Evolutionary conservation across 169 alveolate genomes (phyloP), one percentile per base, ranked within the genome.

Genomic region (Eimeria praecox): DNA sequence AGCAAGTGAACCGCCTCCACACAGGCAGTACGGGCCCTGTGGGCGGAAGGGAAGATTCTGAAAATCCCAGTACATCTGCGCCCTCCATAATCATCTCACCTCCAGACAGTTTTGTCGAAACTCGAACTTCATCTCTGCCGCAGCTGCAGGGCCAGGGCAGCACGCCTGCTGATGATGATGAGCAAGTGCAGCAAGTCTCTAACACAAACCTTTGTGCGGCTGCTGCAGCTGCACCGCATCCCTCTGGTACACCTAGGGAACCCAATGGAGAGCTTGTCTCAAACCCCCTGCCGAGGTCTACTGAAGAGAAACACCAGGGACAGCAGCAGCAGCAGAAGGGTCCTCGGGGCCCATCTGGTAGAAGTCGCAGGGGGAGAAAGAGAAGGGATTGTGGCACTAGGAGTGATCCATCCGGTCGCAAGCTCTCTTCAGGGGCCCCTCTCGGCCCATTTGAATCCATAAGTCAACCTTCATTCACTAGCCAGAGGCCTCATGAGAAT

Each of bases 291-390:
- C 35, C 91, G 20, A 30, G 75, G 42, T 33, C 44, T 33, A 52
- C 46, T 44, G 91, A 49, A 83, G 91, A 52, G 38, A 38, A 52
- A 35, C 75, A 35, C 33, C 66, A n/a, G 35, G 75, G 54, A 14
- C 91, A 83, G 71, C 52, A 35, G 40, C 89, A 42, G 18, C 64
- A 49, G 33, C 92, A 52, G 75, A 83, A 71, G 38, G 93, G 40
- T 38, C 59, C 59, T 27, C 93, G 93, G 33, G 59, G 93, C n/a
- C 24, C 80, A 1, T 62, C 93, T 6, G 80, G 82, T 18, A 56
- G 80, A 64, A 40, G 66, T 42, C 80, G 93, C 27, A 86, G 93
- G 80, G 93, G 93, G 44, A 86, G 93, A 64, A 59, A 86, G 80
- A 56, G 93, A 62, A 59, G 93, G 69, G 93, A 86, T 24, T 86